Conservation (phyloP, 257 asterid species). For the Capsicum pubescens region DNA sequence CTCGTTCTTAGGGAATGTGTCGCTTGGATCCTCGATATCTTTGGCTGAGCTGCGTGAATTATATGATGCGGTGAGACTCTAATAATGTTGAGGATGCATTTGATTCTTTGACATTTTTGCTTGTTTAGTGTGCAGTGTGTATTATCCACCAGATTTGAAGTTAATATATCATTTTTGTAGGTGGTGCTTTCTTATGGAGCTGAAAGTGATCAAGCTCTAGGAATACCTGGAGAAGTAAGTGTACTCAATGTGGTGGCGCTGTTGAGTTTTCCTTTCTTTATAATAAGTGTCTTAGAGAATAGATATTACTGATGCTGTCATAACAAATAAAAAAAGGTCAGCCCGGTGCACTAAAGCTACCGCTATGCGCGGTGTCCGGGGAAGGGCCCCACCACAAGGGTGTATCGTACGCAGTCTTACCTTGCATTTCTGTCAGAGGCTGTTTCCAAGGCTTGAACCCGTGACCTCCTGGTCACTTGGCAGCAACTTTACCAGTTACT, state of each 20-base stretch:
- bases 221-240: constrained; percentile 86
- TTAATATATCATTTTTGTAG: constrained; percentile 42
- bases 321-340: too few species aligned
- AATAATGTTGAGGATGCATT: constrained; percentile 25
- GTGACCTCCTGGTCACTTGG: too few species aligned
- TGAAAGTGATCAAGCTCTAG: constrained; percentile 89
- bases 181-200: constrained; percentile 96
- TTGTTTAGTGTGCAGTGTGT: not conserved
- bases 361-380: too few species aligned
- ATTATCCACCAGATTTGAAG: not conserved
- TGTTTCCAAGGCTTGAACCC: too few species aligned
- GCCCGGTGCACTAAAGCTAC: too few species aligned
- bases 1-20: constrained; percentile 83
- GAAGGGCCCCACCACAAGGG: too few species aligned
- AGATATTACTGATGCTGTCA: constrained; percentile 2
- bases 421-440: too few species aligned
- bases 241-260: constrained; percentile 15
- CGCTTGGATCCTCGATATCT: constrained; percentile 75
- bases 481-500: too few species aligned
- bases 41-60: constrained; percentile 76
- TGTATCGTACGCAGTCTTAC: too few species aligned
- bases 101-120: not conserved
- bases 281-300: not conserved
- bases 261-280: constrained; percentile 8
- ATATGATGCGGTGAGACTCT: constrained; percentile 74